A percentile compares a stretch with the other conserved stretches of the same genome.
phyloP scores from a whole-genome alignment of 2,329 filamentous ascomycete species.

The Scleromitrula shiraiana region DNA sequence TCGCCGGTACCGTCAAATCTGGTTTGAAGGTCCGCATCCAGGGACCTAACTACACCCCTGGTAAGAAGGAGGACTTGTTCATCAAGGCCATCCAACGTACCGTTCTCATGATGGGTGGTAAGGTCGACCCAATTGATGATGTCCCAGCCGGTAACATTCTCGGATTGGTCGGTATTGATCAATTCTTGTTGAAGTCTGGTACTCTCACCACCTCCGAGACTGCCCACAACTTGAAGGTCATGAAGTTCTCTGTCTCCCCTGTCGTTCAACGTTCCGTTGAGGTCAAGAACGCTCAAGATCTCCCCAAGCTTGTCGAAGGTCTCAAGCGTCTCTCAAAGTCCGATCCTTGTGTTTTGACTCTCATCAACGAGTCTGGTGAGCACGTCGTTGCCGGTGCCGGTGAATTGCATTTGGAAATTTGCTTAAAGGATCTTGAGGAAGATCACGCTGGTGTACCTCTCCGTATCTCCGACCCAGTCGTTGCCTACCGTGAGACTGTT shows the following conservation, averaged over 20 bases:
- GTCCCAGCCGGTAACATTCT: constrained; percentile 99
- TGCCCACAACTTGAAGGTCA: constrained; percentile 99
- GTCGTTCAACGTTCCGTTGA: constrained; percentile 98
- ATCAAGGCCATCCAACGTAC: constrained; percentile 99
- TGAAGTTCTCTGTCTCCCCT: constrained; percentile 99
- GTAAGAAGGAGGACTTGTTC: constrained; percentile 98
- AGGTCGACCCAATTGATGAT: constrained; percentile 97
- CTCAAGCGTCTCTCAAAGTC: constrained; percentile 99
- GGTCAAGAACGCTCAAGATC: constrained; percentile 99
- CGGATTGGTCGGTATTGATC: constrained; percentile 97
- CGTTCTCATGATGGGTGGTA: constrained; percentile 99
- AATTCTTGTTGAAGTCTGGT: constrained; percentile 99
- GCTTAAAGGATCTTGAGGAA: constrained; percentile 99
- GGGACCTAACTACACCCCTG: constrained; percentile 96
- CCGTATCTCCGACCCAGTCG: constrained; percentile 95
- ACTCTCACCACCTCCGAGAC: constrained; percentile 95
- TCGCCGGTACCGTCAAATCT: constrained; percentile 94
- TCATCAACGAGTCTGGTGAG: constrained; percentile 87
- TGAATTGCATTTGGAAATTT: constrained; percentile 99
- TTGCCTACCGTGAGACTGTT: constrained; percentile 98
- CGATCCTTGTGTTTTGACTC: constrained; percentile 92
- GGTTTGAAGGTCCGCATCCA: constrained; percentile 99
- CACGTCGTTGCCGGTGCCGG: constrained; percentile 98
- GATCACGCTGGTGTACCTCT: constrained; percentile 98
- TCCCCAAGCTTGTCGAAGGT: constrained; percentile 99